Evolutionary conservation across 768 basidiomycete species (phyloP).

Genomic region (Gloeostereum incarnatum): DNA sequence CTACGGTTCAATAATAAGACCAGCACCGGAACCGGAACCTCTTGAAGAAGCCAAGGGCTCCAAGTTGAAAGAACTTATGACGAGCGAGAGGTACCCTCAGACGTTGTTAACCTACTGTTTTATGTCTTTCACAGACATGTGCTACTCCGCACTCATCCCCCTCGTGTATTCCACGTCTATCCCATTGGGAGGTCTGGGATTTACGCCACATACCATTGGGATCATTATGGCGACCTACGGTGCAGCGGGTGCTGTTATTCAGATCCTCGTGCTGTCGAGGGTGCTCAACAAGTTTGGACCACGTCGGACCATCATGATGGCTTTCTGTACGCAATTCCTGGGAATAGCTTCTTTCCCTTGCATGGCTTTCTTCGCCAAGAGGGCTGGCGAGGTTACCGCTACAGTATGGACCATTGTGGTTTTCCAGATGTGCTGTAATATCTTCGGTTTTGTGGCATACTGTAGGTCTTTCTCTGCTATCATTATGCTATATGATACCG

Average conservation of each 20-base stretch:
- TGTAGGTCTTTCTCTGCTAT: not conserved
- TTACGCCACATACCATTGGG: conserved; percentile 56
- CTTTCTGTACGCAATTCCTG: conserved; percentile 8
- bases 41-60: conserved; percentile 4
- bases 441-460: not conserved
- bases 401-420: conserved; percentile 4
- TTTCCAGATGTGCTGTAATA: conserved; percentile 3
- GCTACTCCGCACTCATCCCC: conserved; percentile 24
- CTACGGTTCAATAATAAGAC: conserved; percentile 11
- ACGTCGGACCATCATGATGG: conserved; percentile 9
- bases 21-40: not conserved
- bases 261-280: conserved; percentile 35
- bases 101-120: conserved; percentile 21
- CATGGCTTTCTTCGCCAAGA: conserved; percentile 2
- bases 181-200: conserved; percentile 54
- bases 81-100: conserved; percentile 13
- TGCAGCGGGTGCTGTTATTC: conserved; percentile 38
- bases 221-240: conserved; percentile 45
- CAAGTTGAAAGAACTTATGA: conserved; percentile 4
- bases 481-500: conserved; percentile 8
- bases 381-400: conserved; percentile 1
- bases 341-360: conserved; percentile 5
- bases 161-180: conserved; percentile 50
- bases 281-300: conserved; percentile 7
- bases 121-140: conserved; percentile 29